Evolutionary conservation across 345 rosid genomes (phyloP), one percentile per base, ranked within the genome.

Genomic region (Camelina hispida): DNA sequence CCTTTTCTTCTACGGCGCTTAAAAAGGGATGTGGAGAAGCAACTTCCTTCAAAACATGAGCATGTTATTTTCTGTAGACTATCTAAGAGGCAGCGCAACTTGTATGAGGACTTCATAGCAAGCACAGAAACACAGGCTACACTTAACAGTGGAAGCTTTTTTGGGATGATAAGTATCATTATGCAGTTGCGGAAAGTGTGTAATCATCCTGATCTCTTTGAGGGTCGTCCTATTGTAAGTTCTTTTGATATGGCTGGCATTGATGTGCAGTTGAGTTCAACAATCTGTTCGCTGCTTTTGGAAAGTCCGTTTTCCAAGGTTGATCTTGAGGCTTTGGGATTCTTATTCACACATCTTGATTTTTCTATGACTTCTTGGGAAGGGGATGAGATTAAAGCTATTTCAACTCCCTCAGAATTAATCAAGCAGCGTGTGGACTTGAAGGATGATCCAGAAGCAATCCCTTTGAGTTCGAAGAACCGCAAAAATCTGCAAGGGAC

Each of bases 161-260:
- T 96, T 84, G 99, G 98, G 77, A 96, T 96, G 99, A 96, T 96
- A 75, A 93, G 98, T 78, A 83, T 96, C 79, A 93, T 96, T 74
- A 96, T 96, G 99, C 99, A 96, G 72, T 93, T 96, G 72, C 98
- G 99, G 62, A 96, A 96, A 85, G 99, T 96, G 68, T 96, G 99
- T 78, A 96, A 96, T 79, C 99, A 96, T 81, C 99, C 99, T 13
- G 98, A 96, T 77, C 87, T 96, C 73, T 96, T 96, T 81, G 99
- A 96, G 82, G 99, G 99, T 22, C 98, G 99, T 51, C 97, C 99
- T 63, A 96, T 96, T 67, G 87, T 96, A 69, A 96, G 99, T 74
- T 96, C 99, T 56, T 91, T 89, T 79, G 99, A 96, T 82, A 88
- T 96, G 96, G 71, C 66, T 72, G 97, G 97, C 58, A 85, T 93